Conservation (phyloP, 176 grass and related monocot species). For the Typha latifolia region DNA sequence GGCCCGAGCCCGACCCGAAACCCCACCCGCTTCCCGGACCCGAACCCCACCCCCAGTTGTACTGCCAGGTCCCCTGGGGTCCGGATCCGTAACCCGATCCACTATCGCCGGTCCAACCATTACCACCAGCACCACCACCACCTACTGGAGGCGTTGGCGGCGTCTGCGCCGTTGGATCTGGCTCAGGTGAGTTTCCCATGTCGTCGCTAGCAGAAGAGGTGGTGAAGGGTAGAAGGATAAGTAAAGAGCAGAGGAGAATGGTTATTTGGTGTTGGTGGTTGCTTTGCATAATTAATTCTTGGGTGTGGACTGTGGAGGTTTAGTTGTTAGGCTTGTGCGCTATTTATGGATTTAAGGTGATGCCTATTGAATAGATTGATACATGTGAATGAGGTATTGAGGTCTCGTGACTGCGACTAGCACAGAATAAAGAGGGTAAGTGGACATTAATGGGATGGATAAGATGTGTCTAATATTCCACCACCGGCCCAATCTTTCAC, state of each 20-base stretch:
- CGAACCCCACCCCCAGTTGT: constrained; percentile 57
- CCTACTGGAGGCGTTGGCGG: not conserved
- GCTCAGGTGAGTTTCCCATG: constrained; percentile 4
- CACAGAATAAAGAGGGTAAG: constrained; percentile 7
- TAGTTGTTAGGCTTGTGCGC: not conserved
- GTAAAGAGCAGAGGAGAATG: not conserved
- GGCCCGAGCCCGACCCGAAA: constrained; percentile 46
- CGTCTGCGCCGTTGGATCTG: constrained; percentile 15
- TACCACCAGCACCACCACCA: constrained; percentile 7
- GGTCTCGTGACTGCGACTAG: constrained; percentile 6
- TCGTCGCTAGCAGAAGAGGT: constrained; percentile 9
- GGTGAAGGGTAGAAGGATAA: constrained; percentile 4
- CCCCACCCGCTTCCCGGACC: constrained; percentile 41
- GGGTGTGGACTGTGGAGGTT: not conserved
- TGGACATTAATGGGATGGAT: constrained; percentile 1
- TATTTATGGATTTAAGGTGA: constrained; percentile 9
- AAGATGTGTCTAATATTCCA: constrained; percentile 8
- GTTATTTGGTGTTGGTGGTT: not conserved
- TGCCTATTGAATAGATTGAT: constrained; percentile 13
- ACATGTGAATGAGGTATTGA: constrained; percentile 8
- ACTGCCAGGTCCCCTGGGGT: constrained; percentile 34
- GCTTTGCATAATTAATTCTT: constrained; percentile 1
- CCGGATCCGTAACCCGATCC: constrained; percentile 35
- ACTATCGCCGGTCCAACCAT: constrained; percentile 32
- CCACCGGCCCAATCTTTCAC: constrained; percentile 17